Evolutionary conservation across 139 green algal genomes (phyloP).

Genomic region (Chlorella sp.): DNA sequence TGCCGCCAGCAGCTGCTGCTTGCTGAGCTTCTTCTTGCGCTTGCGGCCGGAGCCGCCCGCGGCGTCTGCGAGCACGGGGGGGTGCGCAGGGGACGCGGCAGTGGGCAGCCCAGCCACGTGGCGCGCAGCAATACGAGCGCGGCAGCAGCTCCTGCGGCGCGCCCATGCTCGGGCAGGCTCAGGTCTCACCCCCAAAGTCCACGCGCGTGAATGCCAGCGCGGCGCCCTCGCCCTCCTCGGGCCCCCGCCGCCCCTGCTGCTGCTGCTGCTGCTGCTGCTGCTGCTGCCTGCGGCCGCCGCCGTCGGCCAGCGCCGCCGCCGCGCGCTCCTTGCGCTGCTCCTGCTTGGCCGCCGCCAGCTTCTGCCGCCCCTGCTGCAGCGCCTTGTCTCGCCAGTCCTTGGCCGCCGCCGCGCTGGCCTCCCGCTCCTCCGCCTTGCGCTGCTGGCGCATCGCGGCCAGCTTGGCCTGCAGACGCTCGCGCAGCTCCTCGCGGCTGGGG

Average conservation of each 20-base stretch:
- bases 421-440: conserved; percentile 43
- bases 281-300: neutral
- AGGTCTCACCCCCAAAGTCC: conserved; percentile 47
- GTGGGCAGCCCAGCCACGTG: too few species aligned
- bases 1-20: conserved; percentile 61
- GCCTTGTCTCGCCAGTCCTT: conserved; percentile 41
- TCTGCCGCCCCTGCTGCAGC: conserved; percentile 31
- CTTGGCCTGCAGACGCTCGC: conserved; percentile 59
- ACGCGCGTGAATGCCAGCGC: conserved; percentile 35
- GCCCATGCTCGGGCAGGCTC: too few species aligned
- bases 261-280: conserved; percentile 50
- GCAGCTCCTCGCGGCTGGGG: conserved; percentile 58
- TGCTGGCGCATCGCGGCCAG: conserved; percentile 46
- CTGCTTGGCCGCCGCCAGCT: conserved; percentile 5
- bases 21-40: conserved; percentile 45
- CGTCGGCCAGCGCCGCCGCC: neutral
- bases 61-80: neutral
- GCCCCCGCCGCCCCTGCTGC: conserved; percentile 31
- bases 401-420: conserved; percentile 9
- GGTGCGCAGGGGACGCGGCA: neutral
- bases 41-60: too few species aligned
- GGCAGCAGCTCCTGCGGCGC: too few species aligned
- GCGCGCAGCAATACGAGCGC: neutral
- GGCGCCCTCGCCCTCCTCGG: neutral
- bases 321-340: neutral